These are phyloP conservation scores for Russula dissimulans DNA, from an alignment of 768 basidiomycete species.

Conservation along the genomic window DNA sequence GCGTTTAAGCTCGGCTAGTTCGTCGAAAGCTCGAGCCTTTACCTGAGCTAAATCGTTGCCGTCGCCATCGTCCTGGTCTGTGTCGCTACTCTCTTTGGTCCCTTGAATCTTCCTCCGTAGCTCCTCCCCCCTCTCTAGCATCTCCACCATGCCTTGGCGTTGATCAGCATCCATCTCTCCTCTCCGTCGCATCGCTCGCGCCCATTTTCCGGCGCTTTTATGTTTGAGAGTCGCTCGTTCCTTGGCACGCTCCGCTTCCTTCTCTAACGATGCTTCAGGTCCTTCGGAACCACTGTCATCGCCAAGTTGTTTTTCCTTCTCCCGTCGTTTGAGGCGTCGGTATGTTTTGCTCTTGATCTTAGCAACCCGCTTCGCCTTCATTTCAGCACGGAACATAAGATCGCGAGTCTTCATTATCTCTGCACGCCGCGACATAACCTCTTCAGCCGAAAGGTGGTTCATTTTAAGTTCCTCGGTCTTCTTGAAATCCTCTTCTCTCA, in stretches of 20 bases:
- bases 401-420: slow-evolving; percentile 87
- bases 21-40: slow-evolving; percentile 22
- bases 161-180: slow-evolving; percentile 60
- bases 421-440: slow-evolving; percentile 69
- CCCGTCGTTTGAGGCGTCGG: slow-evolving; percentile 73
- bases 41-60: slow-evolving; percentile 48
- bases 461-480: slow-evolving; percentile 76
- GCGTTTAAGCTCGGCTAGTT: slow-evolving; percentile 12
- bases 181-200: slow-evolving; percentile 58
- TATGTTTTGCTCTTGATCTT: slow-evolving; percentile 98
- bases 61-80: slow-evolving; percentile 34
- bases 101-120: slow-evolving; percentile 71
- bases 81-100: slow-evolving; percentile 38
- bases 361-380: slow-evolving; percentile 78
- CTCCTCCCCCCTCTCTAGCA: slow-evolving; percentile 76
- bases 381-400: slow-evolving; percentile 86
- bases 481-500: slow-evolving; percentile 73
- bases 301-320: slow-evolving; percentile 53
- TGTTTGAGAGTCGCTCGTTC: slow-evolving; percentile 88
- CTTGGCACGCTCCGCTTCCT: slow-evolving; percentile 70
- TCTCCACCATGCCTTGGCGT: slow-evolving; percentile 67
- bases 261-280: slow-evolving; percentile 47
- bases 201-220: slow-evolving; percentile 85
- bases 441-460: slow-evolving; percentile 77
- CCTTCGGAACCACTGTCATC: slow-evolving; percentile 44